Base-by-base conservation (phyloP, 805 yeast species). In the Yamadazyma endophytica region DNA sequence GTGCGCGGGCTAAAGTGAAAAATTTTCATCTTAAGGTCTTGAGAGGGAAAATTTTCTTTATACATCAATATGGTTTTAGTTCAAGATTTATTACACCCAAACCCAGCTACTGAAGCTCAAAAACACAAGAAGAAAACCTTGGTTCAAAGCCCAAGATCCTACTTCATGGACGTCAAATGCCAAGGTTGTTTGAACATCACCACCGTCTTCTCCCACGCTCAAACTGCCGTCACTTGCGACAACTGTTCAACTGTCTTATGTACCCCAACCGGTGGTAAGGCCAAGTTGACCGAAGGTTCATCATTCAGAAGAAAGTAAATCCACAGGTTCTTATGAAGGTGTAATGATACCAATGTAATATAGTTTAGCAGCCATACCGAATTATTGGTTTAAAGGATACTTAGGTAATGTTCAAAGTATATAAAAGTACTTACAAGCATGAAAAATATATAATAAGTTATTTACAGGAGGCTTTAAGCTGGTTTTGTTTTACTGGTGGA, bases 241-340 rank as follows among this genome's bases (percentile, higher is more conserved):
- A 81, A 95, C 36, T 90, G 98, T 76, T 82, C 97, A 54, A 87
- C 96, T 50, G 96, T 92, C 48, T 83, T 90, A 64, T 89, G 97
- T 75, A 82, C 92, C 61, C 98, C 98, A 68, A 83, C 97, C 53
- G 98, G 98, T 79, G 98, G 98, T 78, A 92, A 92, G 81, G 97
- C 97, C 64, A 88, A 83, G 74, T 81, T 90, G 68, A 88, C 97
- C 54, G 97, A 92, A 77, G 98, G 98, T 71, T 84, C 94, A 65
- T 92, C 97, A 60, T 92, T 87, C 95, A 87, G 97, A 83, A 86
- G 86, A 76, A 92, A 90, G 89, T 90, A 86, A 82, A 43, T 37
- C 27, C n/a, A n/a, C n/a, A n/a, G 13, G 13, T 23, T 9, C 11
- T 19, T 19, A 19, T 8, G 9, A 19, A 9, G 21, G 9, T 9